Percentiles rank a stretch among this genome's conserved stretches.
These are phyloP conservation scores for Xerocomus nothofagi DNA, from an alignment of 1,284 basidiomycete species.

Conservation along the genomic window DNA sequence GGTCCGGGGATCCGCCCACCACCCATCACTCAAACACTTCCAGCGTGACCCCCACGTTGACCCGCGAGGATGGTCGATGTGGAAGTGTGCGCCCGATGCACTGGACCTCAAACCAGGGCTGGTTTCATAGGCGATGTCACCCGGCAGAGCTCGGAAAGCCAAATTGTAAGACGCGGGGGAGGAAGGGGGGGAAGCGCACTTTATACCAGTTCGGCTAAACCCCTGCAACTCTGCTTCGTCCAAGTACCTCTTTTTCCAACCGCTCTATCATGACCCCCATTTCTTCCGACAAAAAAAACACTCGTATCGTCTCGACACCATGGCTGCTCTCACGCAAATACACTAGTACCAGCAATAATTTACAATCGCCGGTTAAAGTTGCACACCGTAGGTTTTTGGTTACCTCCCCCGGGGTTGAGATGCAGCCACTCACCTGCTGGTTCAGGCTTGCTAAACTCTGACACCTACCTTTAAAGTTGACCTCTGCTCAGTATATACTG, in stretches of 20 bases:
- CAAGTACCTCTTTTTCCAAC: not conserved
- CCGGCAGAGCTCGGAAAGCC: too few relatives aligned
- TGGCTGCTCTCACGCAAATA: not conserved
- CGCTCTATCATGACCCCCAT: not conserved
- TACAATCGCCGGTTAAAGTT: not conserved
- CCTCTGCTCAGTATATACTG: constrained; percentile 1
- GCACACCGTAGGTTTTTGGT: not conserved
- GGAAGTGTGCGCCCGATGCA: not conserved
- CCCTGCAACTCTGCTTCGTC: not conserved
- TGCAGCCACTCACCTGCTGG: not conserved
- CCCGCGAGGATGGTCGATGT: not conserved
- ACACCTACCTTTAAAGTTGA: constrained; percentile 8
- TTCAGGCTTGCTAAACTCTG: not conserved
- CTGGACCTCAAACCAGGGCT: constrained; percentile 10
- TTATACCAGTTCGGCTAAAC: not conserved
- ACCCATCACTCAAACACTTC: too few relatives aligned
- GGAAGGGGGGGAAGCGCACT: not conserved
- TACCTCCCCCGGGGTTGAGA: not conserved
- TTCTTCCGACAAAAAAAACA: not conserved
- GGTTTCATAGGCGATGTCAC: too few relatives aligned
- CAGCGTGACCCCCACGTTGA: not conserved
- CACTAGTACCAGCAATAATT: not conserved
- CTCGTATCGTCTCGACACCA: not conserved
- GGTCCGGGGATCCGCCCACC: constrained; percentile 21
- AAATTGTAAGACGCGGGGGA: not conserved